Evolutionary conservation across 2,329 filamentous ascomycete genomes (phyloP).

Genomic region (Paecilomyces fulvus): DNA sequence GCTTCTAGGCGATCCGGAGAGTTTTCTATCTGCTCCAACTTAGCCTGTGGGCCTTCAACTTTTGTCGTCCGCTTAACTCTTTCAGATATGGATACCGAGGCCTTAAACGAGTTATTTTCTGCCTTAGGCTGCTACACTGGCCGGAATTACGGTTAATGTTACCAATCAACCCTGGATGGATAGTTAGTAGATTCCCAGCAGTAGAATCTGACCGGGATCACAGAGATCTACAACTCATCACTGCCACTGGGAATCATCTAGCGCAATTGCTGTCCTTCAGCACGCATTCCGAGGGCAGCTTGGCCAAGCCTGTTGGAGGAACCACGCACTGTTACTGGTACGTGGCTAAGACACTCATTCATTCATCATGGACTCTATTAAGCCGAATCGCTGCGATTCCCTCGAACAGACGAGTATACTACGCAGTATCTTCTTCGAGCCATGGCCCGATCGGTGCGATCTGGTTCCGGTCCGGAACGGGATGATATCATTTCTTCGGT

Average conservation of each 20-base stretch:
- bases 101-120: not conserved
- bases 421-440: not conserved
- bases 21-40: too few relatives aligned
- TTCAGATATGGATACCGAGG: not conserved
- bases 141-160: not conserved
- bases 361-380: too few relatives aligned
- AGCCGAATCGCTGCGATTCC: not conserved
- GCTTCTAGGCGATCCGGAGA: not conserved
- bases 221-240: not conserved
- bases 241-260: not conserved
- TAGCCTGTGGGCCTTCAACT: not conserved
- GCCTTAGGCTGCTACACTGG: not conserved
- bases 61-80: not conserved
- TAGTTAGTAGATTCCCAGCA: not conserved
- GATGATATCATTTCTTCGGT: slow-evolving; percentile 12
- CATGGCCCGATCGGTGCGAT: not conserved
- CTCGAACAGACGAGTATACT: not conserved
- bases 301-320: not conserved
- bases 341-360: not conserved
- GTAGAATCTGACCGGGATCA: not conserved
- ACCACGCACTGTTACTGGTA: not conserved
- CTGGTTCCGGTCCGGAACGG: not conserved
- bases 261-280: not conserved
- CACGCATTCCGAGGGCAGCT: not conserved
- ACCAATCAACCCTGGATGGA: not conserved